These are phyloP conservation scores for Cyclotella kingstonii DNA, from an alignment of 108 stramenopile genomes.

Conservation along the genomic window DNA sequence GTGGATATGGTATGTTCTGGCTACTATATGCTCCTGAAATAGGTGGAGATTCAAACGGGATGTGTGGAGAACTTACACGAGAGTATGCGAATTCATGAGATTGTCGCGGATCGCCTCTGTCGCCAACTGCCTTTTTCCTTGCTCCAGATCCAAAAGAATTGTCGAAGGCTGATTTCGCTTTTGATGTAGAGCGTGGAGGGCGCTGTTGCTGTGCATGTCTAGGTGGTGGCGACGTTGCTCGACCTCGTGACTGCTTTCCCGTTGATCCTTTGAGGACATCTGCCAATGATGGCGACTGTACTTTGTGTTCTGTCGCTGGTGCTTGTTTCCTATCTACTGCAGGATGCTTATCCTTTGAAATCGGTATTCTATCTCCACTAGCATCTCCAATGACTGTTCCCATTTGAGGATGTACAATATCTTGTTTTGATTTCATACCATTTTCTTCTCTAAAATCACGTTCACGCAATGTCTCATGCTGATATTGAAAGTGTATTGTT, in stretches of 20 bases:
- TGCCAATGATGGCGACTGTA: conserved; percentile 16
- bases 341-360: conserved; percentile 1
- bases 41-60: conserved; percentile 9
- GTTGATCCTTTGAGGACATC: conserved; percentile 38
- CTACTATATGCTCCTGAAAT: too few relatives aligned
- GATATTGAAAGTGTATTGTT: conserved; percentile 5
- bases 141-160: conserved; percentile 25
- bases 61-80: conserved; percentile 4
- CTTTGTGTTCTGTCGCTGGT: background rate
- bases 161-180: conserved; percentile 20
- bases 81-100: background rate
- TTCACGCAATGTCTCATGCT: conserved; percentile 8
- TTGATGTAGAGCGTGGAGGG: conserved; percentile 27
- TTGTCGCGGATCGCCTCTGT: conserved; percentile 6
- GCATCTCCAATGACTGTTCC: conserved; percentile 7
- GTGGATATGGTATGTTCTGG: background rate
- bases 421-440: conserved; percentile 2
- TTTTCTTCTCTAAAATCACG: background rate
- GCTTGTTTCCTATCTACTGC: background rate
- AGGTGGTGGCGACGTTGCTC: conserved; percentile 20
- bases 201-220: conserved; percentile 13
- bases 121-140: conserved; percentile 3
- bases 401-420: background rate
- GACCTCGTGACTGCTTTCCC: conserved; percentile 12
- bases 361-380: background rate